Base-by-base conservation (phyloP, 768 basidiomycete species). In the Russula earlei region DNA sequence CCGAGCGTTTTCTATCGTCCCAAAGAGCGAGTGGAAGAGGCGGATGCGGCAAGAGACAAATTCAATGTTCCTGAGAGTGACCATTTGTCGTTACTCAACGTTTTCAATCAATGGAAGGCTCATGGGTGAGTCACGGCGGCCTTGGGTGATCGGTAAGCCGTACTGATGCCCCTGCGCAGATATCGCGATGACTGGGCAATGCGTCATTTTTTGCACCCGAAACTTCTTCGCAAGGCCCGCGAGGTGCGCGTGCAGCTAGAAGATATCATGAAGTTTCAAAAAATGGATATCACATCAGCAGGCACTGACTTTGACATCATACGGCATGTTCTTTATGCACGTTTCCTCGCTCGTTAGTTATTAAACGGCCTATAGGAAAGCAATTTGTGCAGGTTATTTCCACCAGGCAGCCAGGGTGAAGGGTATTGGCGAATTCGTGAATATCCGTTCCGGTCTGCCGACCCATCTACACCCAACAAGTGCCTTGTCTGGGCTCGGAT, bases 241-340 rank as follows among this genome's bases (percentile, higher is more conserved):
- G 96, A 99, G 74, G 96, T 99, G 36, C 83, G 96, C 29, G 81
- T 79, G 3, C 96, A 99, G 72, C 79, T 99, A 15, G 94, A 97
- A 67, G 96, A 99, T 66, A 98, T 99, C 69, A 97, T 97, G 93
- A 95, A 96, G 66, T 88, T 90, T 70, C 94, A 97, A 72, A 97
- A 97, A 74, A 91, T 98, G 87, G 89, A 88, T 46, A 70, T 91
- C 20, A 80, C 91, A 63, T 91, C 92, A 5, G 85, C 83, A 37
- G 95, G 95, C 7, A 97, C 94, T 0, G 93, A 98, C 67, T 98
- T 92, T 71, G 96, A 99, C 65, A 71, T 94, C 22, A 76, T 97
- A 60, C 72, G 84, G 82, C 91, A 54, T 27, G 74, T 68, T 15
- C 33, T 37, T 42, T 27, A 10, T 9, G 8, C 52, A 43, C 22